Percentiles rank a stretch among this genome's conserved stretches.
Conservation (phyloP, 352 stramenopile species). For the Phytophthora colocasiae region DNA sequence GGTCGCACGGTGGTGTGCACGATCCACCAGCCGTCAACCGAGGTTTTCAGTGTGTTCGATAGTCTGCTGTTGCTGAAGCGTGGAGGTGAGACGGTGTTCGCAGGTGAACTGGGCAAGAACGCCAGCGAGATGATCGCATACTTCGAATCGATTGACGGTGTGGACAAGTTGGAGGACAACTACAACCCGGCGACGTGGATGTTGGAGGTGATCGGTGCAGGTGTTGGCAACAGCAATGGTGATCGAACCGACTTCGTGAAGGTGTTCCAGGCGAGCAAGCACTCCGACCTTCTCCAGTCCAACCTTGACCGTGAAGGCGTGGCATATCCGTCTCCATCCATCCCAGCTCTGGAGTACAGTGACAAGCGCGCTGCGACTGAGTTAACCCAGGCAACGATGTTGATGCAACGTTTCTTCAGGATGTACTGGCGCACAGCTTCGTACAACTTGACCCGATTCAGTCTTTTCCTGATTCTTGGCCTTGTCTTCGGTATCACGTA, state of each 20-base stretch:
- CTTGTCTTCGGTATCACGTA: constrained; percentile 36
- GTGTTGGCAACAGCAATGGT: constrained; percentile 38
- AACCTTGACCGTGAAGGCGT: constrained; percentile 40
- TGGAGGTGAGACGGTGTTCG: constrained; percentile 58
- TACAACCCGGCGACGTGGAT: constrained; percentile 82
- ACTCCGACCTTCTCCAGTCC: constrained; percentile 31
- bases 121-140: constrained; percentile 40
- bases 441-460: constrained; percentile 36
- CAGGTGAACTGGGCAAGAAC: constrained; percentile 56
- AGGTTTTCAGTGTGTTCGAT: constrained; percentile 73
- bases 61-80: constrained; percentile 33
- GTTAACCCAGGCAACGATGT: constrained; percentile 34
- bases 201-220: constrained; percentile 55
- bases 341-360: constrained; percentile 18
- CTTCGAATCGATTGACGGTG: constrained; percentile 40
- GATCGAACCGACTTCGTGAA: constrained; percentile 41
- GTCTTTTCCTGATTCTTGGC: constrained; percentile 39
- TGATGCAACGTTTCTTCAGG: constrained; percentile 59
- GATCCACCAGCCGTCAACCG: constrained; percentile 92
- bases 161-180: constrained; percentile 54
- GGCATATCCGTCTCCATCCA: too few species aligned
- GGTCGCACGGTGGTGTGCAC: constrained; percentile 89
- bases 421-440: constrained; percentile 80
- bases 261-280: constrained; percentile 39
- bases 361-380: constrained; percentile 39